Percentiles rank a stretch among this genome's conserved stretches.
phyloP scores from a whole-genome alignment of 208 protist species.

The Acanthamoeba culbertsoni region DNA sequence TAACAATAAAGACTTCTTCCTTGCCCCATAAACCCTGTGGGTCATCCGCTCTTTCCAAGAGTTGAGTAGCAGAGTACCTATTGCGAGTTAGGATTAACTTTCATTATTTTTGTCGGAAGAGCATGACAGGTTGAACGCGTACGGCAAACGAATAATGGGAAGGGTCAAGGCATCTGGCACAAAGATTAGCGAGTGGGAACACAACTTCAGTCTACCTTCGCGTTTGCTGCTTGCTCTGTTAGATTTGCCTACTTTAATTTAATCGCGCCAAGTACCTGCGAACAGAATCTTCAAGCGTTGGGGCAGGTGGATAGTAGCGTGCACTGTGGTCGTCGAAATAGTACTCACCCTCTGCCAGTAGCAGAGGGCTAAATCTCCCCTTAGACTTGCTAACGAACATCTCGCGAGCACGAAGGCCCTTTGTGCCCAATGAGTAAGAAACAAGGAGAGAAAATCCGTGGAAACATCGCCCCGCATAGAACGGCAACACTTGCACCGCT shows the following conservation, averaged over 20 bases:
- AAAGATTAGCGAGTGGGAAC: slow-evolving; percentile 81
- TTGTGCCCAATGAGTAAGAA: too few relatives aligned
- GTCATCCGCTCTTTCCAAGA: not conserved
- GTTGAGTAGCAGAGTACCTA: not conserved
- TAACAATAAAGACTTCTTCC: slow-evolving; percentile 2
- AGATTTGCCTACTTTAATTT: not conserved
- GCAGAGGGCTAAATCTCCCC: slow-evolving; percentile 74
- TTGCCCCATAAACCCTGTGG: not conserved
- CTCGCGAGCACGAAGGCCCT: too few relatives aligned
- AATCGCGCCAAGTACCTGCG: not conserved
- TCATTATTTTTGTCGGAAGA: too few relatives aligned
- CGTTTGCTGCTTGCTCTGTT: not conserved
- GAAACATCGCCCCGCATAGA: not conserved
- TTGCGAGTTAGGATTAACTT: too few relatives aligned
- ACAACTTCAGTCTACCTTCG: slow-evolving; percentile 77
- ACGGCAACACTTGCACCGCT: not conserved
- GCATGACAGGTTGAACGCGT: not conserved
- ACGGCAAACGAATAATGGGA: slow-evolving; percentile 79
- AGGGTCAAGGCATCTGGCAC: slow-evolving; percentile 76
- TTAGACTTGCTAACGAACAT: slow-evolving; percentile 1
- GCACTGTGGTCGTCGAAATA: slow-evolving; percentile 80
- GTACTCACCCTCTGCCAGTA: slow-evolving; percentile 82
- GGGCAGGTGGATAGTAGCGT: slow-evolving; percentile 72
- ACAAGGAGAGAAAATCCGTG: too few relatives aligned
- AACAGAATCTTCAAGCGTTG: not conserved